Evolutionary conservation across 768 basidiomycete species (phyloP).

Genomic region (Mycena haematopus): DNA sequence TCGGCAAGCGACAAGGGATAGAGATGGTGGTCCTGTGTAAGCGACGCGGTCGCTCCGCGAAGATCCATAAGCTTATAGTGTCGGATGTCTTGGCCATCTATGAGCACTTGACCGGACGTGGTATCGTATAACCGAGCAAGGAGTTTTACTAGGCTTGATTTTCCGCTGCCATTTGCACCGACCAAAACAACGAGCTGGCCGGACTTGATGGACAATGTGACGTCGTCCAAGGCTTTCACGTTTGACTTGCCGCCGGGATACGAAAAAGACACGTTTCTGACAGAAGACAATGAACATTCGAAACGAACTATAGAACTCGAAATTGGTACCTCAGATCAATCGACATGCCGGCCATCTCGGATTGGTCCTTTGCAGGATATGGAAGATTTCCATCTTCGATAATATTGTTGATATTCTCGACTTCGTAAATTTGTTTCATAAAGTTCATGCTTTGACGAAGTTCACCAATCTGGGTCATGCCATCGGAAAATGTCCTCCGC

Average conservation of each 20-base stretch:
- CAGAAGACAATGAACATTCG: not conserved
- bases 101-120: slow-evolving; percentile 47
- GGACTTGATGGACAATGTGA: slow-evolving; percentile 52
- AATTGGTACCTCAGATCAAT: slow-evolving; percentile 36
- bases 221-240: slow-evolving; percentile 41
- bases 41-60: slow-evolving; percentile 50
- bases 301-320: not conserved
- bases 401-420: slow-evolving; percentile 32
- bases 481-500: slow-evolving; percentile 32
- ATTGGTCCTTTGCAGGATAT: slow-evolving; percentile 33
- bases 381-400: slow-evolving; percentile 35
- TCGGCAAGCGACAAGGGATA: slow-evolving; percentile 55
- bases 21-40: slow-evolving; percentile 56
- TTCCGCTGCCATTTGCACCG: slow-evolving; percentile 62
- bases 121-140: slow-evolving; percentile 57
- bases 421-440: slow-evolving; percentile 42
- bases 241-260: slow-evolving; percentile 54
- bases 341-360: slow-evolving; percentile 35
- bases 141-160: slow-evolving; percentile 58
- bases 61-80: slow-evolving; percentile 47
- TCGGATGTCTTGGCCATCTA: slow-evolving; percentile 49
- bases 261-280: slow-evolving; percentile 56
- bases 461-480: slow-evolving; percentile 29
- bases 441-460: slow-evolving; percentile 36
- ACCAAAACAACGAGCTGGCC: slow-evolving; percentile 63